phyloP scores from a whole-genome alignment of 2,329 filamentous ascomycete species.

The Scedosporium dehoogii region DNA sequence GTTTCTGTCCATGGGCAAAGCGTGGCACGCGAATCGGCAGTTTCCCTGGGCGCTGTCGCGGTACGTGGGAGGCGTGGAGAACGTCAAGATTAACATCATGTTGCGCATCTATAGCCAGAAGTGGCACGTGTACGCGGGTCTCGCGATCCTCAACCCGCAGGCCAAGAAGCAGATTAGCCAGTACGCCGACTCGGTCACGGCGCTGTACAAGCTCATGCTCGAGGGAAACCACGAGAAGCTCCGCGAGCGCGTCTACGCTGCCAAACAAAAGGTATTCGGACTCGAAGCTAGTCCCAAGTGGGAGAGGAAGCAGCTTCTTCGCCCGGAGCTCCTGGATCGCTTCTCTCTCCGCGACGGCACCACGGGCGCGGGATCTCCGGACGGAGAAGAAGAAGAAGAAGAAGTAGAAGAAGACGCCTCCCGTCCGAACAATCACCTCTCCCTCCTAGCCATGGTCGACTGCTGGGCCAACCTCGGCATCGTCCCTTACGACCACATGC shows the following conservation, averaged over 20 bases:
- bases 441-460: constrained; percentile 91
- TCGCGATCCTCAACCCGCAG: constrained; percentile 92
- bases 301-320: constrained; percentile 57
- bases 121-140: constrained; percentile 97
- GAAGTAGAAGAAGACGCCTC: constrained; percentile 25
- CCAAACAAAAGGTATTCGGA: constrained; percentile 62
- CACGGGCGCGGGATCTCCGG: constrained; percentile 22
- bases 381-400: constrained; percentile 25
- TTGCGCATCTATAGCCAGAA: constrained; percentile 96
- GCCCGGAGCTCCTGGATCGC: constrained; percentile 77
- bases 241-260: constrained; percentile 54
- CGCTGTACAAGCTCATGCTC: constrained; percentile 95
- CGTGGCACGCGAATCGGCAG: constrained; percentile 89
- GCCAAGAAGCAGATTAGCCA: constrained; percentile 88
- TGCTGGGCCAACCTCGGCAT: constrained; percentile 94
- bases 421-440: constrained; percentile 90
- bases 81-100: constrained; percentile 98
- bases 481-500: constrained; percentile 98
- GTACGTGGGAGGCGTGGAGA: constrained; percentile 95
- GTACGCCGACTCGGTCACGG: constrained; percentile 86
- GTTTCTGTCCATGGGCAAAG: constrained; percentile 94
- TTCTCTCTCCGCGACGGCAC: constrained; percentile 66
- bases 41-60: constrained; percentile 97
- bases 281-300: constrained; percentile 55
- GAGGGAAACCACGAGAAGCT: constrained; percentile 71